Conservation (phyloP, 1,139 yeast species). For the Scheffersomyces lignicola region DNA sequence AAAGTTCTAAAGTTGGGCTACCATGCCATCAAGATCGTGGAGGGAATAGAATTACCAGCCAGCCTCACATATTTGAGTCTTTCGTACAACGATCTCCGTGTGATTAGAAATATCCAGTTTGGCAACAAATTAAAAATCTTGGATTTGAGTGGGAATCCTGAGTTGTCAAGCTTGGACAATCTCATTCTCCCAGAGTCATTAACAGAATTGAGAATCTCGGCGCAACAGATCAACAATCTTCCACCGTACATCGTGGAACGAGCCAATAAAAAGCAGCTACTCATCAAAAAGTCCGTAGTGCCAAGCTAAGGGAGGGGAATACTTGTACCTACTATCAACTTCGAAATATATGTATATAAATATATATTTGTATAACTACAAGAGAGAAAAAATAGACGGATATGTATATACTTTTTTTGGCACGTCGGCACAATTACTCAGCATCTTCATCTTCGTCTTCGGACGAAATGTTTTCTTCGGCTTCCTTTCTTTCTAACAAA, state of each 20-base stretch:
- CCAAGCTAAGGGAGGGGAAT: conserved; percentile 1
- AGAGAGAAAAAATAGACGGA: conserved; percentile 4
- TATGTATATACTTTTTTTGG: conserved; percentile 1
- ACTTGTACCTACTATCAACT: conserved; percentile 15
- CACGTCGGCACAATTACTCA: no score
- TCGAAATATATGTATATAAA: conserved; percentile 5
- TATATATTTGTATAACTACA: conserved; percentile 8
- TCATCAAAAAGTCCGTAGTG: conserved; percentile 24
- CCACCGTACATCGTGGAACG: conserved; percentile 44
- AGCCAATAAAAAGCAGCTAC: conserved; percentile 37
- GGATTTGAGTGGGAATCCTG: conserved; percentile 47
- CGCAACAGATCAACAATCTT: conserved; percentile 34
- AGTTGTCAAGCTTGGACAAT: conserved; percentile 39
- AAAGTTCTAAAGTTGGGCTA: conserved; percentile 39
- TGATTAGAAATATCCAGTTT: conserved; percentile 38
- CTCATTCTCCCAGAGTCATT: conserved; percentile 40
- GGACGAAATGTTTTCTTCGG: conserved; percentile 45
- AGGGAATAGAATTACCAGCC: conserved; percentile 41
- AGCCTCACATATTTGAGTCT: conserved; percentile 33
- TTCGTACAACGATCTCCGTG: conserved; percentile 40
- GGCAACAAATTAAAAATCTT: conserved; percentile 34
- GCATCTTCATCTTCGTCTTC: conserved; percentile 45
- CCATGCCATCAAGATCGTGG: conserved; percentile 41
- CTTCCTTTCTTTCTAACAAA: conserved; percentile 62
- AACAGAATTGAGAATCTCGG: conserved; percentile 35